Evolutionary conservation across 2,329 filamentous ascomycete genomes (phyloP).

Genomic region (Proliferodiscus dingleyae): DNA sequence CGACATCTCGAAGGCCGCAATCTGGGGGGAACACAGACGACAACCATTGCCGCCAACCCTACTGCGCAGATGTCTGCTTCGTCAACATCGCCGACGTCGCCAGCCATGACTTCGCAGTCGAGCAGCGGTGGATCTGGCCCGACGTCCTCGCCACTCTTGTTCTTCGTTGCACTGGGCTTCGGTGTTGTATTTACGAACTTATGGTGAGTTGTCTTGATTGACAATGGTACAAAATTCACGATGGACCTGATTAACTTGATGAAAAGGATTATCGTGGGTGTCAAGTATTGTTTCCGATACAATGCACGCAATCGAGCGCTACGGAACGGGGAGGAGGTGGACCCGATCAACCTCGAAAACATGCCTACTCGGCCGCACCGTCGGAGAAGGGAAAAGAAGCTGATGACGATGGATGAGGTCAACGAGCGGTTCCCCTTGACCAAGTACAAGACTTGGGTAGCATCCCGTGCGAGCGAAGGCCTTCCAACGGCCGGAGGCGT

Average conservation of each 20-base stretch:
- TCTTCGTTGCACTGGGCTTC: slow-evolving; percentile 94
- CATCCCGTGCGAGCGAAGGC: slow-evolving; percentile 75
- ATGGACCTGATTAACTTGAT: slow-evolving; percentile 22
- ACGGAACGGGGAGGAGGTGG: slow-evolving; percentile 72
- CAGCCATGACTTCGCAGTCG: slow-evolving; percentile 17
- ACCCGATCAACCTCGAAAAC: slow-evolving; percentile 80
- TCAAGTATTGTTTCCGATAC: slow-evolving; percentile 99
- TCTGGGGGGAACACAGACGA: slow-evolving; percentile 14
- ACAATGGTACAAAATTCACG: too few relatives aligned
- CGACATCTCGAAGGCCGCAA: slow-evolving; percentile 14
- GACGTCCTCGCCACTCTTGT: slow-evolving; percentile 72
- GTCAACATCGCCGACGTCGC: slow-evolving; percentile 21
- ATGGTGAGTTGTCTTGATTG: too few relatives aligned
- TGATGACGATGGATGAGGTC: slow-evolving; percentile 99
- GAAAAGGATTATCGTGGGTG: slow-evolving; percentile 93
- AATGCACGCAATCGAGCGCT: slow-evolving; percentile 86
- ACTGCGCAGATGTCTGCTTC: slow-evolving; percentile 5
- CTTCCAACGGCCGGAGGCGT: slow-evolving; percentile 82
- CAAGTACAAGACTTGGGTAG: slow-evolving; percentile 96
- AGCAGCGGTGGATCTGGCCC: slow-evolving; percentile 34
- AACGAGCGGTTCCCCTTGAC: slow-evolving; percentile 93
- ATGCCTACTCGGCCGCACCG: slow-evolving; percentile 78
- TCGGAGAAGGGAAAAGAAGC: slow-evolving; percentile 88
- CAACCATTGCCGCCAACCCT: slow-evolving; percentile 10
- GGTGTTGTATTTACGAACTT: slow-evolving; percentile 98